Evolutionary conservation across 164 flowering plant species (phyloP).

Genomic region (Magnolia kwangsiensis): DNA sequence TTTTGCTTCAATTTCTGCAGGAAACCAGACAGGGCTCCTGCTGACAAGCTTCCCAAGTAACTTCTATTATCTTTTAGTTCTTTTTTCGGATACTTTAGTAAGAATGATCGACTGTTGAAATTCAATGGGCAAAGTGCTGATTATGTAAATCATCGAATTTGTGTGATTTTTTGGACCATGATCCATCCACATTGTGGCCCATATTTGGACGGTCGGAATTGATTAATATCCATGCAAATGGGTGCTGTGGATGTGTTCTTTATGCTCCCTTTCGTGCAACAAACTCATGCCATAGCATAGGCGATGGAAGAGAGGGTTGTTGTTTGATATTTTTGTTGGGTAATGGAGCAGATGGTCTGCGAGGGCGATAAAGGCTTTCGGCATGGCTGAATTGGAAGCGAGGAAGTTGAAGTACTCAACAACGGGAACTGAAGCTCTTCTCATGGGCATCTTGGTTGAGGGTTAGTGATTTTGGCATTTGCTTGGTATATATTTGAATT

Average conservation of each 20-base stretch:
- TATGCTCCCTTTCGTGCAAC: no score
- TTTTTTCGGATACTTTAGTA: neutral
- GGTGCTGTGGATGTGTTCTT: neutral
- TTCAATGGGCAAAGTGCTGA: neutral
- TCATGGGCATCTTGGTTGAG: conserved; percentile 57
- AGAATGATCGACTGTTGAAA: neutral
- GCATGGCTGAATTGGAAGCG: conserved; percentile 54
- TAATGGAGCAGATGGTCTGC: conserved; percentile 33
- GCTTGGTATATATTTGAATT: neutral
- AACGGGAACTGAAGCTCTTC: conserved; percentile 77
- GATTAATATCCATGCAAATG: neutral
- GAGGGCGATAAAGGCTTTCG: conserved; percentile 45
- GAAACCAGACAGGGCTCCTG: conserved; percentile 36
- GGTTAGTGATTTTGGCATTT: conserved; percentile 38
- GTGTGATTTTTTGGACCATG: neutral
- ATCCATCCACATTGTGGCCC: neutral
- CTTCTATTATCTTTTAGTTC: conserved; percentile 1
- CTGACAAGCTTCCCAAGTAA: conserved; percentile 51
- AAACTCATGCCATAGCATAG: neutral
- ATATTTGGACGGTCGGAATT: conserved; percentile 1
- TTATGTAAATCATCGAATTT: neutral
- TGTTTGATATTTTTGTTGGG: neutral
- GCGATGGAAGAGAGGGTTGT: neutral
- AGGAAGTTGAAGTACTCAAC: conserved; percentile 63
- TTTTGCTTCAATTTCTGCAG: conserved; percentile 31